Conservation (phyloP, 2,329 filamentous ascomycete genomes). For the Cordyceps farinosa region DNA sequence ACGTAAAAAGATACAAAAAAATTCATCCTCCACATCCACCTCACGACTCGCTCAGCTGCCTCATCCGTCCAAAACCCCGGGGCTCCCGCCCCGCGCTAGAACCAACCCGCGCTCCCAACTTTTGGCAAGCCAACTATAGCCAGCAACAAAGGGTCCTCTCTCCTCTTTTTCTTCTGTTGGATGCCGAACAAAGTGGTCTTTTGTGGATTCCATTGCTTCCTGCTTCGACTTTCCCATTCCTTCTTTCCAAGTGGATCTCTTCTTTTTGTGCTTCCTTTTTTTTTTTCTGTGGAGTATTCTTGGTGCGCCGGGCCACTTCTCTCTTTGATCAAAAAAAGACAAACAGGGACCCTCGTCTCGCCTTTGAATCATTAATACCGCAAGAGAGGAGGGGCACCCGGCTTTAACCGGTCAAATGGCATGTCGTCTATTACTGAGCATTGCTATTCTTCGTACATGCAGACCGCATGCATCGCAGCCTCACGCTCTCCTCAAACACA, state of each 20-base stretch:
- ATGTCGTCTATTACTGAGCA: slow-evolving; percentile 6
- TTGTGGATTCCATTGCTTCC: too few relatives aligned
- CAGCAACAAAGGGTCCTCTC: neutral
- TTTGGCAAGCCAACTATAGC: neutral
- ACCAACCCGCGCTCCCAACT: neutral
- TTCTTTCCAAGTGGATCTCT: too few relatives aligned
- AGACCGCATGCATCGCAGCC: too few relatives aligned
- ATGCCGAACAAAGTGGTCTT: too few relatives aligned
- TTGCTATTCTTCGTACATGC: neutral
- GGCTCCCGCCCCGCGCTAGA: neutral
- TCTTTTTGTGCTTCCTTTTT: too few relatives aligned
- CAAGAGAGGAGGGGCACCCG: neutral
- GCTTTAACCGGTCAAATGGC: slow-evolving; percentile 9
- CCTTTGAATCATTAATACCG: neutral
- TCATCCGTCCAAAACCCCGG: neutral
- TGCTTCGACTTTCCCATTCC: too few relatives aligned
- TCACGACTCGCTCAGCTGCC: neutral
- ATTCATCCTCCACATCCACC: neutral
- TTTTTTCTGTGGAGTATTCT: too few relatives aligned
- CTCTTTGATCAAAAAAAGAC: neutral
- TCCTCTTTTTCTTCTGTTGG: neutral
- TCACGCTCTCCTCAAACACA: too few relatives aligned
- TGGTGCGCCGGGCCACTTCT: neutral
- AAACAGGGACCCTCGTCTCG: neutral
- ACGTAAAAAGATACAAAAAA: neutral